A percentile compares a stretch with the other conserved stretches of the same genome.
phyloP scores from a whole-genome alignment of 306 rosid species.

The Hippophae rhamnoides region DNA sequence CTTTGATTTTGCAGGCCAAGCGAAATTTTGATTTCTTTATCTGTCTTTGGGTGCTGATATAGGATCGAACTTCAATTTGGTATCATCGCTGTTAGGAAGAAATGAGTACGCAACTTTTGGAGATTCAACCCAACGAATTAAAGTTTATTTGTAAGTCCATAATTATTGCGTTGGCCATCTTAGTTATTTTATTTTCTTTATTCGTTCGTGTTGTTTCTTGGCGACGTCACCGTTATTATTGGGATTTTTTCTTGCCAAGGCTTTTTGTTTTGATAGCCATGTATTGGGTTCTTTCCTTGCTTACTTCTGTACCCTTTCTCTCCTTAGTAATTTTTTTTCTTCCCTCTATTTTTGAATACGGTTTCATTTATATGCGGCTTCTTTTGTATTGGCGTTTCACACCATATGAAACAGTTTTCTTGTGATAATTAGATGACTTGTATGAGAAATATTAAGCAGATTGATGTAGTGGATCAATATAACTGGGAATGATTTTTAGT shows the following conservation, averaged over 20 bases:
- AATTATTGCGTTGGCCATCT: slow-evolving; percentile 1
- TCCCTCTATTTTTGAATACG: too few relatives aligned
- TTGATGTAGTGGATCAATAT: too few relatives aligned
- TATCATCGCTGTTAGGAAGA: slow-evolving; percentile 13
- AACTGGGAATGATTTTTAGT: too few relatives aligned
- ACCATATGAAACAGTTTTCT: too few relatives aligned
- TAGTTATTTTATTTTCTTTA: slow-evolving; percentile 1
- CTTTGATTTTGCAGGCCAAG: not conserved
- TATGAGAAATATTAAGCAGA: too few relatives aligned
- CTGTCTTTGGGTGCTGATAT: slow-evolving; percentile 13
- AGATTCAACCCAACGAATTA: slow-evolving; percentile 76
- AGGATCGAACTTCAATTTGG: slow-evolving; percentile 16
- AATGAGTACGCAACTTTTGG: slow-evolving; percentile 58
- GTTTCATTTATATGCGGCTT: too few relatives aligned
- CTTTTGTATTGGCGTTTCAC: too few relatives aligned
- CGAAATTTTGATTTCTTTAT: slow-evolving; percentile 11
- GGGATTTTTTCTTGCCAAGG: too few relatives aligned
- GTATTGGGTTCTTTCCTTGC: not conserved
- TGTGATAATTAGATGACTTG: too few relatives aligned
- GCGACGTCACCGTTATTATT: slow-evolving; percentile 2
- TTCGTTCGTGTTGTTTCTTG: not conserved
- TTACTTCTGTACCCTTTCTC: not conserved
- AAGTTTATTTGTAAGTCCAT: slow-evolving; percentile 55
- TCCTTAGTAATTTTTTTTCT: too few relatives aligned
- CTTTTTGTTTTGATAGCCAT: not conserved